phyloP scores from a whole-genome alignment of 2,329 filamentous ascomycete species.

The Metarhizium humberi region DNA sequence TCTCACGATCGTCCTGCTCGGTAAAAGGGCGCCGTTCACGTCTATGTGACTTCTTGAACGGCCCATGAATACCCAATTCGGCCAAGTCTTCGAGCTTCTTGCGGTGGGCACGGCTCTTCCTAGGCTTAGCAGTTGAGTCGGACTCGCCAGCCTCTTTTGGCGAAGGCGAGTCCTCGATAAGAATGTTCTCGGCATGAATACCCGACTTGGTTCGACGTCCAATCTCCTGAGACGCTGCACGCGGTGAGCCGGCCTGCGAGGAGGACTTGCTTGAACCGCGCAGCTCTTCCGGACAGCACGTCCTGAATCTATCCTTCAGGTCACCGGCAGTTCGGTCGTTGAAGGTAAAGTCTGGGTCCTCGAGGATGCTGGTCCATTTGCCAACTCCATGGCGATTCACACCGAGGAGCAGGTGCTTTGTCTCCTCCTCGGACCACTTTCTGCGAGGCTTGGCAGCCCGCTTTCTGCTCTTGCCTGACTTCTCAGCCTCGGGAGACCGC shows the following conservation, averaged over 20 bases:
- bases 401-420: conserved; percentile 50
- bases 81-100: conserved; percentile 46
- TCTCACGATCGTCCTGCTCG: conserved; percentile 52
- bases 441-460: conserved; percentile 47
- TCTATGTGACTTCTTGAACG: conserved; percentile 53
- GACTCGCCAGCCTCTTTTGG: conserved; percentile 19
- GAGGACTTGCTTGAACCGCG: conserved; percentile 29
- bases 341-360: conserved; percentile 51
- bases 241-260: conserved; percentile 13
- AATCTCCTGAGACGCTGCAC: conserved; percentile 14
- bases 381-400: conserved; percentile 55
- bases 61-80: conserved; percentile 50
- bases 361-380: conserved; percentile 55
- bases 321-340: conserved; percentile 53
- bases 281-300: conserved; percentile 54
- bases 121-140: conserved; percentile 30
- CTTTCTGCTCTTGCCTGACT: conserved; percentile 35
- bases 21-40: conserved; percentile 53
- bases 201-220: conserved; percentile 35
- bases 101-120: conserved; percentile 44
- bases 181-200: conserved; percentile 44
- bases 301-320: conserved; percentile 57
- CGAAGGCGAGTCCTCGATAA: conserved; percentile 32
- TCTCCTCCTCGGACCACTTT: conserved; percentile 59
- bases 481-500: conserved; percentile 21